Conservation (phyloP, 1,284 basidiomycete species). For the Sporisorium reilianum region DNA sequence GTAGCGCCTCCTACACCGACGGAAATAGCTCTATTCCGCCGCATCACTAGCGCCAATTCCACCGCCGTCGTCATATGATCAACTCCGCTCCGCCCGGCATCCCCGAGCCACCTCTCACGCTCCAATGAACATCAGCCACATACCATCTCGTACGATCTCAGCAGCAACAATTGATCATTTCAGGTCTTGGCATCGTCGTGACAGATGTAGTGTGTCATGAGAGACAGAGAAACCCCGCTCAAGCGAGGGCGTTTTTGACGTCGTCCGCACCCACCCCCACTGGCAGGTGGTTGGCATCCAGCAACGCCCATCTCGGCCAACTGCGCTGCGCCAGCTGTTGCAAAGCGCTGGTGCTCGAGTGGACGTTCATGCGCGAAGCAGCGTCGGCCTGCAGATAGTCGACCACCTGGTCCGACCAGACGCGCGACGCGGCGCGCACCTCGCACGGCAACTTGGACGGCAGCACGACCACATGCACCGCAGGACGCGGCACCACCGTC, state of each 20-base stretch:
- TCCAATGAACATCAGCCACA: too few species aligned
- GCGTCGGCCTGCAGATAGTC: constrained; percentile 24
- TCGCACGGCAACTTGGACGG: constrained; percentile 56
- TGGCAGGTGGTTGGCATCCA: constrained; percentile 40
- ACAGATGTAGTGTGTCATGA: background rate
- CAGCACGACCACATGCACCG: constrained; percentile 59
- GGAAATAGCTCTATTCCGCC: too few species aligned
- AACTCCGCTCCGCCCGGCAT: too few species aligned
- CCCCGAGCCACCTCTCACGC: too few species aligned
- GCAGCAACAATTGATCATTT: background rate
- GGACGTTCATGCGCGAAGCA: constrained; percentile 39
- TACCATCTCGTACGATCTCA: background rate
- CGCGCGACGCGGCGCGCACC: constrained; percentile 45
- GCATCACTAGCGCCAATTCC: too few species aligned
- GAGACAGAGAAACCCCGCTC: background rate
- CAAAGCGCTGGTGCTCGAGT: constrained; percentile 26
- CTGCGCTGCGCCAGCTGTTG: constrained; percentile 28
- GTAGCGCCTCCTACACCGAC: background rate
- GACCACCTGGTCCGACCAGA: constrained; percentile 45
- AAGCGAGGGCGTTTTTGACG: constrained; percentile 18
- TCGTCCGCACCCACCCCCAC: constrained; percentile 47
- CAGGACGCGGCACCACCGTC: constrained; percentile 34
- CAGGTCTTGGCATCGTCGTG: background rate
- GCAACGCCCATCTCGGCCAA: constrained; percentile 36
- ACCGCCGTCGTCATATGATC: too few species aligned